Evolutionary conservation across 345 rosid genomes (phyloP), one percentile per base, ranked within the genome.

Genomic region (Citrus mangshanensis): DNA sequence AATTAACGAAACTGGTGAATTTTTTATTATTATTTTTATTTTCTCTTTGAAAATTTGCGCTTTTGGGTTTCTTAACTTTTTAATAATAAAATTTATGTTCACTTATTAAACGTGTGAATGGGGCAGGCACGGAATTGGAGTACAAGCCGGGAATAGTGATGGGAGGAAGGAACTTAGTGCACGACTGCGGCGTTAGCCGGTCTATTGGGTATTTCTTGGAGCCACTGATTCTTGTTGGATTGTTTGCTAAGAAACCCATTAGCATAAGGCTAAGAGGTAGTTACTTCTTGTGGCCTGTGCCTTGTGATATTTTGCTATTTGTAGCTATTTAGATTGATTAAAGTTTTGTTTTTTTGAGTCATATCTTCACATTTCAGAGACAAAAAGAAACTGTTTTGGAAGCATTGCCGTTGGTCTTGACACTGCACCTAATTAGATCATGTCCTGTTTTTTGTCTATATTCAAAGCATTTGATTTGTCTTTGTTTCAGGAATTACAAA

Each of bases 141-240:
- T 94, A 92, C 87, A 91, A 91, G 83, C 97, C 98, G 27, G 99
- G 99, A 79, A 86, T 81, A 37, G 83, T 94, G 69, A 84, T 91
- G 87, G 98, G 98, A 51, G 98, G 99, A 76, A 94, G 84, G 78
- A 81, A 89, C 68, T 80, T 88, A 75, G 89, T 87, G 73, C 93
- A 89, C 37, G 90, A 86, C 81, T 96, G 99, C 71, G 92, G 93
- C 25, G 78, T 88, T 82, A 89, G 82, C 86, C 86, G 98, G 70
- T 84, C 98, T 66, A 86, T 96, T 69, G 98, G 98, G 9, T 96
- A 93, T 84, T 96, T 89, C 83, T 72, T 94, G 84, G 95, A 96
- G 85, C 97, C 98, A 9, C 73, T 96, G 85, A 74, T 96, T 76
- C 75, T 96, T 81, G 90, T 96, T 60, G 97, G 88, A 12, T 82